Evolutionary conservation across 2,329 filamentous ascomycete genomes (phyloP).

Genomic region (Alternaria longipes): DNA sequence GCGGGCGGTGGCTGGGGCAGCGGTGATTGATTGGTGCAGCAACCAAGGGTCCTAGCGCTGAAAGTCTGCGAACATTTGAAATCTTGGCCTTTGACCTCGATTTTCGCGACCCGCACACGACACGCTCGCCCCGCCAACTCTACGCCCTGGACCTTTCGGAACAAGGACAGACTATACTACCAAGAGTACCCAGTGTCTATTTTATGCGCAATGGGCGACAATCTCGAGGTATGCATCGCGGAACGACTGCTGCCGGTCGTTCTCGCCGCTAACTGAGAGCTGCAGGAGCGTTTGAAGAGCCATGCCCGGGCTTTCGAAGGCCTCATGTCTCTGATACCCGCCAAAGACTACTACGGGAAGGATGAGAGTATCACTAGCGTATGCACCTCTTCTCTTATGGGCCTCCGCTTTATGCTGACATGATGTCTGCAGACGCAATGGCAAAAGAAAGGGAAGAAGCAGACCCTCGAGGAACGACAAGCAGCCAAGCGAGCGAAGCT

Average conservation of each 20-base stretch:
- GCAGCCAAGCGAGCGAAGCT: constrained; percentile 81
- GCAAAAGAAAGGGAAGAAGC: constrained; percentile 89
- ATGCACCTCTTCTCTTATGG: constrained; percentile 55
- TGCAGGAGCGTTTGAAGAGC: constrained; percentile 63
- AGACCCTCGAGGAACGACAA: constrained; percentile 80
- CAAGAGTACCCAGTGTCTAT: background rate
- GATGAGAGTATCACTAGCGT: constrained; percentile 73
- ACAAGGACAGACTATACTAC: background rate
- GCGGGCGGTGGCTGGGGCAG: constrained; percentile 4
- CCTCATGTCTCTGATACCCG: constrained; percentile 85
- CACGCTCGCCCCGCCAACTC: constrained; percentile 27
- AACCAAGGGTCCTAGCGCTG: constrained; percentile 26
- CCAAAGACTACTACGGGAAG: constrained; percentile 89
- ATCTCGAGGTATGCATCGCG: constrained; percentile 52
- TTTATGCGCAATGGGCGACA: constrained; percentile 48
- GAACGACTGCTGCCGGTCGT: constrained; percentile 29
- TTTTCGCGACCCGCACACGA: constrained; percentile 42
- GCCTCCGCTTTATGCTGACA: constrained; percentile 22
- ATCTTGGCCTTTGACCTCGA: constrained; percentile 36
- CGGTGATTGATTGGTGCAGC: constrained; percentile 21
- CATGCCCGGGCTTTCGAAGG: constrained; percentile 83
- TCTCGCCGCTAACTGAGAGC: constrained; percentile 39
- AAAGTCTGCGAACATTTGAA: constrained; percentile 26
- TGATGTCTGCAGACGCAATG: constrained; percentile 77
- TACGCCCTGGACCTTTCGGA: constrained; percentile 9